A percentile compares a stretch with the other conserved stretches of the same genome.
Evolutionary conservation across 345 rosid genomes (phyloP).

Genomic region (Acer negundo): DNA sequence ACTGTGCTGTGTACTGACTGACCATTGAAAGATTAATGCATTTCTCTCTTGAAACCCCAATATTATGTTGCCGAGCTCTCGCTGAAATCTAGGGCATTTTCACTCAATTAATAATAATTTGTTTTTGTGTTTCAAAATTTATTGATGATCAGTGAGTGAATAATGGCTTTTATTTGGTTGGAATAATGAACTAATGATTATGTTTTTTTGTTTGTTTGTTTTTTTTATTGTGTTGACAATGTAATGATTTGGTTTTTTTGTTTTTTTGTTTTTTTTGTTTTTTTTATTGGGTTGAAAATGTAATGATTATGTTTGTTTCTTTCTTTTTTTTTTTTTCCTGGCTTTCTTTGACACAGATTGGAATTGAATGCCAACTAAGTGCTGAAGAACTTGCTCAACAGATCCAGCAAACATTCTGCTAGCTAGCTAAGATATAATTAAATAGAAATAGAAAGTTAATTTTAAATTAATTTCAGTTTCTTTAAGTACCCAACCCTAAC

Average conservation of each 20-base stretch:
- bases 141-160: neutral
- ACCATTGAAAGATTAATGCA: constrained; percentile 9
- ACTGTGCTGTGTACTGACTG: neutral
- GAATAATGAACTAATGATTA: neutral
- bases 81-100: constrained; percentile 25
- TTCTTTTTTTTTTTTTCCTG: neutral
- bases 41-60: constrained; percentile 21
- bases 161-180: neutral
- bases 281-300: neutral
- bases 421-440: constrained; percentile 12
- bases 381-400: constrained; percentile 93
- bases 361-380: constrained; percentile 93
- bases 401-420: constrained; percentile 84
- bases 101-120: no score
- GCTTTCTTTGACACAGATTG: constrained; percentile 55
- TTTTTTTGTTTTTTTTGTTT: no score
- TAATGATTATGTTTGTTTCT: neutral
- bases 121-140: neutral
- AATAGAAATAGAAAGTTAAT: neutral
- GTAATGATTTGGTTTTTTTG: no score
- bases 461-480: neutral
- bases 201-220: neutral
- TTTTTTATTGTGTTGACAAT: no score
- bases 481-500: neutral
- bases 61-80: neutral